Evolutionary conservation across 345 rosid genomes (phyloP).

Genomic region (Citrus cavaleriei): DNA sequence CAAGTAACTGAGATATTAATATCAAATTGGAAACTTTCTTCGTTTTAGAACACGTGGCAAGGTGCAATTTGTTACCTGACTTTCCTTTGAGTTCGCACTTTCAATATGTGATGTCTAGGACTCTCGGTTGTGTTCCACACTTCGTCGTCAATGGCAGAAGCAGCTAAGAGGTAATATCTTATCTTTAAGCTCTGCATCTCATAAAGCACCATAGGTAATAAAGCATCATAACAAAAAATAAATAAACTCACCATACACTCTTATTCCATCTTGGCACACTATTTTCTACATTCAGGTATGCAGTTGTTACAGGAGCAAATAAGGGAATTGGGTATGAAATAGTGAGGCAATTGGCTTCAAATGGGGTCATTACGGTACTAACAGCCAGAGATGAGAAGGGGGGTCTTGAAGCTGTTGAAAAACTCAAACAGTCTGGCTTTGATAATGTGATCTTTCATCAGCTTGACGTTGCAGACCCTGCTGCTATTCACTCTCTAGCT

Average conservation of each 20-base stretch:
- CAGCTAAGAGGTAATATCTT: background rate
- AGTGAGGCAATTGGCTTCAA: conserved; percentile 32
- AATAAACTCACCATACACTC: background rate
- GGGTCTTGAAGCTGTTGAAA: conserved; percentile 43
- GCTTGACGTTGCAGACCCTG: conserved; percentile 48
- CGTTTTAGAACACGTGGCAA: too few species aligned
- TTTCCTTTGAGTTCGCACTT: too few species aligned
- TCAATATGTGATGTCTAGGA: too few species aligned
- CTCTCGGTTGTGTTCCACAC: background rate
- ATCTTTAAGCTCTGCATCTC: background rate
- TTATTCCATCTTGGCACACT: background rate
- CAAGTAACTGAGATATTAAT: too few species aligned
- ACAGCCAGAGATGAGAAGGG: conserved; percentile 43
- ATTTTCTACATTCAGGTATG: conserved; percentile 25
- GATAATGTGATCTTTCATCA: conserved; percentile 35
- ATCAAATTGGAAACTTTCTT: too few species aligned
- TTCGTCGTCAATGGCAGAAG: background rate
- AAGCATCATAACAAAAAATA: background rate
- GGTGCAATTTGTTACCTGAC: too few species aligned
- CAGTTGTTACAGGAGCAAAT: conserved; percentile 49
- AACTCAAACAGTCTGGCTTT: conserved; percentile 28
- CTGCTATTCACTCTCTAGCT: conserved; percentile 29
- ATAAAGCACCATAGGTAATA: background rate
- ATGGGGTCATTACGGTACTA: conserved; percentile 27
- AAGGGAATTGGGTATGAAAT: conserved; percentile 48